Base-by-base conservation (phyloP, 2,329 filamentous ascomycete genomes). In the Aspergillus uvarum region DNA sequence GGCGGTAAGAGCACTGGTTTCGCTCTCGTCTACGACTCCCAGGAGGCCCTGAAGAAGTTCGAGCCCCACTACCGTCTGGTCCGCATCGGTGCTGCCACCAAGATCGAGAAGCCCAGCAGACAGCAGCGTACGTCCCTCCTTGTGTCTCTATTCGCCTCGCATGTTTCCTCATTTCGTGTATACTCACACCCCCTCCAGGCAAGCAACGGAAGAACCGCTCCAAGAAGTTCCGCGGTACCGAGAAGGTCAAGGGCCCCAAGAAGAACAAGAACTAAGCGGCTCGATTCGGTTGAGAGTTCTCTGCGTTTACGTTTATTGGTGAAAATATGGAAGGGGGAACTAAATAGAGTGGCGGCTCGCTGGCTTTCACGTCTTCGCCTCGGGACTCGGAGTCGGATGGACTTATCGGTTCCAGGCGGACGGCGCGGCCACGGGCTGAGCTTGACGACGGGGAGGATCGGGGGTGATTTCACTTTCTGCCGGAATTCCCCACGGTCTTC, bases 181-280 rank as follows among this genome's bases (percentile, higher is more conserved):
- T 44, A 48, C 47, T 44, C 47, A 56, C n/a, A 58, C 47, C 38
- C 16, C 61, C 61, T 72, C 85, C 83, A 98, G 94, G 94, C 89
- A 99, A 99, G 88, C 95, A 98, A 86, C 91, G 95, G 86, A 99
- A 99, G 92, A 99, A 99, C 91, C 89, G 94, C 82, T 88, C 91
- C 84, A 98, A 99, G 92, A 95, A 94, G 80, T 90, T 97, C 82
- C 91, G 95, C 74, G 95, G 95, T 80, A 96, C 92, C 76, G 94
- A 92, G 77, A 99, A 99, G 92, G 88, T 89, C 86, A 97, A 97
- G 91, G 92, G 92, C 81, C 89, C 89, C 79, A 95, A 96, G 88
- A 96, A 97, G 90, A 91, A 82, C 82, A 85, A 81, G 83, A 88
- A 90, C 87, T 92, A 91, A 84, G 82, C 80, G 71, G 65, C 65